Evolutionary conservation across 495 filamentous ascomycete genomes (phyloP), one percentile per base, ranked within the genome.

Genomic region (Aspergillus indologenus): DNA sequence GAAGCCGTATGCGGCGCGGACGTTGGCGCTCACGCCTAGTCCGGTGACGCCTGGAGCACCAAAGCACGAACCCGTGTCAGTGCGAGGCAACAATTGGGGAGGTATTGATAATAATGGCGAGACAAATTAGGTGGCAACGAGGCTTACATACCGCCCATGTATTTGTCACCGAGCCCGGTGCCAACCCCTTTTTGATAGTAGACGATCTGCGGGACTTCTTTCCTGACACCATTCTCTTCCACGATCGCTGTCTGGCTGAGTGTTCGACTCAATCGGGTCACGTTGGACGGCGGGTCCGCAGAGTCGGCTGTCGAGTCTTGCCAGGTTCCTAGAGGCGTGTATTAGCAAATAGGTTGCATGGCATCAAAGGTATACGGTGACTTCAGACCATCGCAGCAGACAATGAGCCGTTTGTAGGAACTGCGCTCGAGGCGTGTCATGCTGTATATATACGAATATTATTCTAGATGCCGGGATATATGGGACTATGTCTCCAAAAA

Each of bases 141-240:
- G 26, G 34, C 34, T 24, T 6, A 40, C 43, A 11, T 58, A 61
- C 60, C 65, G 22, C 61, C 60, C 31, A 56, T 57, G 5, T 60
- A 60, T 57, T 62, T 61, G 47, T 68, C 66, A 18, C 63, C 64
- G 5, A 69, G 23, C 12, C 59, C 65, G 1, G 82, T 79, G 1
- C 83, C 83, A 29, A 86, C 74, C 14, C 83, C 83, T 24, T 77
- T 68, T 53, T 84, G 76, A 60, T 85, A 85, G 61, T 78, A 85
- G 3, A 80, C 74, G 18, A 85, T 67, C 58, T 86, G 83, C 15
- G 73, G 65, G 29, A 76, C 68, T 2, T 65, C 61, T 26, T 65
- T 59, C 6, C 31, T 56, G 1, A 58, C 58, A 2, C 68, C 64
- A 34, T 68, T 63, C 5, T 71, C 47, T 54, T 62, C 64, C 8